Conservation (phyloP, 1,284 basidiomycete species). For the Amylostereum areolatum region DNA sequence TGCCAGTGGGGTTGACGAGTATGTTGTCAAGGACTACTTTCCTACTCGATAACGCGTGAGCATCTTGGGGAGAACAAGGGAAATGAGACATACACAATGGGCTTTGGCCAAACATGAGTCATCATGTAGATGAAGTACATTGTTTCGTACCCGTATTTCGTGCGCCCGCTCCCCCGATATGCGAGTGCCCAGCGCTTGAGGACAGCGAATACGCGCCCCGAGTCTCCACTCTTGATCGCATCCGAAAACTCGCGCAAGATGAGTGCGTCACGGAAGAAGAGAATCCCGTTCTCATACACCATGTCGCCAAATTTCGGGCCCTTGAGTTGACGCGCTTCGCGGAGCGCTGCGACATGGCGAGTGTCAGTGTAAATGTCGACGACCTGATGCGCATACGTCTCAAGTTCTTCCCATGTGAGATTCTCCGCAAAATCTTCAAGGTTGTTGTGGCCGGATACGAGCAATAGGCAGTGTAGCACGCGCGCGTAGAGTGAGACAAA, state of each 20-base stretch:
- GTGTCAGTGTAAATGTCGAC: slow-evolving; percentile 6
- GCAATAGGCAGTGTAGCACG: slow-evolving; percentile 27
- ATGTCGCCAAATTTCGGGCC: slow-evolving; percentile 21
- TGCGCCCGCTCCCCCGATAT: slow-evolving; percentile 26
- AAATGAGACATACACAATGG: slow-evolving; percentile 12
- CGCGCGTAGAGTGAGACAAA: slow-evolving; percentile 29
- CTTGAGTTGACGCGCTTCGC: slow-evolving; percentile 14
- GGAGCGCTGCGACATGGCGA: slow-evolving; percentile 6
- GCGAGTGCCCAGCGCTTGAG: slow-evolving; percentile 27
- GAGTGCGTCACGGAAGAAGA: slow-evolving; percentile 30
- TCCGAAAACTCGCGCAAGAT: slow-evolving; percentile 28
- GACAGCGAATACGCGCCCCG: slow-evolving; percentile 25
- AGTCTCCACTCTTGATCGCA: slow-evolving; percentile 30
- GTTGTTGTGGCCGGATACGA: slow-evolving; percentile 16
- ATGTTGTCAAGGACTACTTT: slow-evolving; percentile 31
- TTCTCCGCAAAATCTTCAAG: slow-evolving; percentile 20
- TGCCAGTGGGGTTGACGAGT: slow-evolving; percentile 31
- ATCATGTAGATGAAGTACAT: slow-evolving; percentile 33
- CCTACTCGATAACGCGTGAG: slow-evolving; percentile 10
- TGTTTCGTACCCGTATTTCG: slow-evolving; percentile 35
- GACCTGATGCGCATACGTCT: background rate
- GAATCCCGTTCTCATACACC: slow-evolving; percentile 29
- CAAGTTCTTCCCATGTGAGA: slow-evolving; percentile 15
- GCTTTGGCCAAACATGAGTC: slow-evolving; percentile 27
- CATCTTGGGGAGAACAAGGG: background rate